Percentiles rank a stretch among this genome's conserved stretches.
phyloP scores from a whole-genome alignment of 2,329 filamentous ascomycete species.

The Canariomyces notabilis region DNA sequence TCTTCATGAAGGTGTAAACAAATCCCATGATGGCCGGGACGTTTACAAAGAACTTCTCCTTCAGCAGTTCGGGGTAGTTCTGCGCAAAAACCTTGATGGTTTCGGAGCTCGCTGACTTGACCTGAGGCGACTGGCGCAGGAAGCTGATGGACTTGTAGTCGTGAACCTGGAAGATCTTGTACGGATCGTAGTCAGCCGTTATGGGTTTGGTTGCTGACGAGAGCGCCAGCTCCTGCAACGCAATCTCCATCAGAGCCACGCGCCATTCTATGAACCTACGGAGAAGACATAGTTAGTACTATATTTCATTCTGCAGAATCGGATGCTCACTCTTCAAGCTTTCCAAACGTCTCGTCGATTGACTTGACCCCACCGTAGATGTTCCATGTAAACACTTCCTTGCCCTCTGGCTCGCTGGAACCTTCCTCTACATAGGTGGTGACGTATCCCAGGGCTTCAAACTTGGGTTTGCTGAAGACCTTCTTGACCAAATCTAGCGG shows the following conservation, averaged over 20 bases:
- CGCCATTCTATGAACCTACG: slow-evolving; percentile 83
- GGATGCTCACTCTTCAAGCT: slow-evolving; percentile 66
- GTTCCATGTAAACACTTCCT: slow-evolving; percentile 81
- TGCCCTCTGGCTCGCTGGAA: slow-evolving; percentile 33
- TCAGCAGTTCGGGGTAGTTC: slow-evolving; percentile 84
- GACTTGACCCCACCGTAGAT: slow-evolving; percentile 86
- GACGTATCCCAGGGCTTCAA: slow-evolving; percentile 74
- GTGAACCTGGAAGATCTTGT: slow-evolving; percentile 89
- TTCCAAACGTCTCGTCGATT: slow-evolving; percentile 73
- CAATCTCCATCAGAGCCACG: slow-evolving; percentile 83
- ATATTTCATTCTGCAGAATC: neutral
- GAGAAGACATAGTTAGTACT: neutral
- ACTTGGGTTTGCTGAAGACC: slow-evolving; percentile 64
- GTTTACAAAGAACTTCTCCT: slow-evolving; percentile 93
- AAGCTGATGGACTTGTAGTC: slow-evolving; percentile 89
- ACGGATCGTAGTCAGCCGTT: slow-evolving; percentile 72
- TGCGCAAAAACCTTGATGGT: slow-evolving; percentile 76
- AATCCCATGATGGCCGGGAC: slow-evolving; percentile 89
- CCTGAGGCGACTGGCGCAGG: slow-evolving; percentile 70
- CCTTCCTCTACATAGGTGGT: slow-evolving; percentile 56
- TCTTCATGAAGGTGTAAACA: slow-evolving; percentile 69
- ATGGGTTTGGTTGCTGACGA: slow-evolving; percentile 63
- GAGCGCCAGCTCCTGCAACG: slow-evolving; percentile 69
- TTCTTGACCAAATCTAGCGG: slow-evolving; percentile 62
- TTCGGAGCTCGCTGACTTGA: slow-evolving; percentile 71